phyloP scores from a whole-genome alignment of 2,329 filamentous ascomycete species.

The Sporothrix euskadiensis region DNA sequence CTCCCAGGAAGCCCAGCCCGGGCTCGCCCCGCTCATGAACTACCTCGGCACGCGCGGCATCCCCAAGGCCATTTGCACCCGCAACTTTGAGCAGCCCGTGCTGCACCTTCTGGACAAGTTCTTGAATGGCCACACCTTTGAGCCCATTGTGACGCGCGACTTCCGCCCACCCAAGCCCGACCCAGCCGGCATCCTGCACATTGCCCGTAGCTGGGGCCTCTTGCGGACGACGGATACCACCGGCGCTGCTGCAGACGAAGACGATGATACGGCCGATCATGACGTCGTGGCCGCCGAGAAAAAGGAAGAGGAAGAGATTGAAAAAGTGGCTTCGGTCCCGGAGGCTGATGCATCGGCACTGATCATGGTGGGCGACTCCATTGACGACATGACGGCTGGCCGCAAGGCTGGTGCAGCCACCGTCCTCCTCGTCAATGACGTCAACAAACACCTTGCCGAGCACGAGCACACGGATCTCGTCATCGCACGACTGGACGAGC shows the following conservation, averaged over 20 bases:
- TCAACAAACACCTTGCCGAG: conserved; percentile 67
- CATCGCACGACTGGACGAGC: conserved; percentile 70
- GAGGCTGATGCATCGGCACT: conserved; percentile 50
- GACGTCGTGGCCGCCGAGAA: conserved; percentile 30
- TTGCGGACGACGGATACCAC: conserved; percentile 32
- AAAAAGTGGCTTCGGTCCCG: conserved; percentile 23
- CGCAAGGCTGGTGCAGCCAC: conserved; percentile 81
- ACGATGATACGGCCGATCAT: conserved; percentile 29
- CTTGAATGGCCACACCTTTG: conserved; percentile 66
- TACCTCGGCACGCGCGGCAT: conserved; percentile 71
- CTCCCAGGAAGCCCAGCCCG: conserved; percentile 77
- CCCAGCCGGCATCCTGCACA: conserved; percentile 84
- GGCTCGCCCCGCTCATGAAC: conserved; percentile 74
- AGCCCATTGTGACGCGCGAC: conserved; percentile 80
- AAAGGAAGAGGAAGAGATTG: conserved; percentile 31
- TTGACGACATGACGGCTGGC: conserved; percentile 92
- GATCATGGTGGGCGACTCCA: conserved; percentile 73
- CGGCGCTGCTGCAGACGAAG: conserved; percentile 10
- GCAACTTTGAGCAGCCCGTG: conserved; percentile 86
- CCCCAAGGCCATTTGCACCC: conserved; percentile 83
- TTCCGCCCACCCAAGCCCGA: conserved; percentile 83
- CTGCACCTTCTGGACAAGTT: conserved; percentile 73
- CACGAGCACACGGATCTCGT: conserved; percentile 78
- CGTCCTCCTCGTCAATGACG: conserved; percentile 81
- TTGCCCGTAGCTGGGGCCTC: conserved; percentile 76